A percentile compares a stretch with the other conserved stretches of the same genome.
Evolutionary conservation across 1,139 yeast species (phyloP).

Genomic region (Geotrichum carabidarum): DNA sequence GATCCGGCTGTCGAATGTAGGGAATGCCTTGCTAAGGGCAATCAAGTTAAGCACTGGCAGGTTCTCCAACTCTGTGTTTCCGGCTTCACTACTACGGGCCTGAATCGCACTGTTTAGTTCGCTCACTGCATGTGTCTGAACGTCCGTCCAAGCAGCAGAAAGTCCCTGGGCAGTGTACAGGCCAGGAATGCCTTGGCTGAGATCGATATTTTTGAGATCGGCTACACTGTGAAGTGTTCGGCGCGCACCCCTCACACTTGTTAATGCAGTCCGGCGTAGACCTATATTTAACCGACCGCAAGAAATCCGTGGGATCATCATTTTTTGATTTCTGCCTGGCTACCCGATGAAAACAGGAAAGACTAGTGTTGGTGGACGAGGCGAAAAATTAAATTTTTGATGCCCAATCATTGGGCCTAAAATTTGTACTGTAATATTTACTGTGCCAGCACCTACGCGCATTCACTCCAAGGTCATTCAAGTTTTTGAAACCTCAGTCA

Average conservation of each 20-base stretch:
- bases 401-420: conserved; percentile 3
- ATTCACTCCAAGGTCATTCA: neutral
- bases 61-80: conserved; percentile 5
- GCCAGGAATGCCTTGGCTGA: conserved; percentile 59
- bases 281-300: conserved; percentile 3
- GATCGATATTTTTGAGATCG: conserved; percentile 30
- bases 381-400: conserved; percentile 6
- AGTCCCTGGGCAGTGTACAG: conserved; percentile 66
- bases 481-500: too few relatives aligned
- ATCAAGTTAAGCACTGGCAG: neutral
- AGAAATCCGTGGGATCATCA: conserved; percentile 1
- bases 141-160: conserved; percentile 72
- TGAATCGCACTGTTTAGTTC: conserved; percentile 49
- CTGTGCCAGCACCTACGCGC: neutral
- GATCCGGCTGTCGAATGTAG: conserved; percentile 25
- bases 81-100: conserved; percentile 22
- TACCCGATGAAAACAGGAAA: too few relatives aligned
- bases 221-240: conserved; percentile 30
- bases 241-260: conserved; percentile 4
- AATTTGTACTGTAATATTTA: neutral
- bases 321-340: neutral
- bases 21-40: conserved; percentile 11
- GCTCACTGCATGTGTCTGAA: conserved; percentile 65
- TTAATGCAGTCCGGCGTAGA: neutral
- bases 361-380: neutral